phyloP scores from a whole-genome alignment of 2,329 filamentous ascomycete species.

The Corniculantispora saksenae region DNA sequence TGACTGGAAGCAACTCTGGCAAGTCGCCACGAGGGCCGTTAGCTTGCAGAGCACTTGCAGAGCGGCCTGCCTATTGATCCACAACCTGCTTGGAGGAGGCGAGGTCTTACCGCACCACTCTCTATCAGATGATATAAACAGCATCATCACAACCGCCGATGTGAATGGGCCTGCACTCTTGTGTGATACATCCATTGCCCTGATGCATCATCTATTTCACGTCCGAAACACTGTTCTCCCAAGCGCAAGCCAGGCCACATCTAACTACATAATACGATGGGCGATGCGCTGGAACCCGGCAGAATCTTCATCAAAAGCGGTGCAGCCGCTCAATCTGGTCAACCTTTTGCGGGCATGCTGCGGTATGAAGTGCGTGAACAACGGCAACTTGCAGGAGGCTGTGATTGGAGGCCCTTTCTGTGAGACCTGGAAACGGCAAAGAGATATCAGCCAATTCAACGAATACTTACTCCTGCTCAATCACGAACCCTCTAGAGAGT shows the following conservation, averaged over 20 bases:
- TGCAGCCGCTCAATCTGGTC: slow-evolving; percentile 65
- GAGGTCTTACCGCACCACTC: slow-evolving; percentile 67
- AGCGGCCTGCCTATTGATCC: slow-evolving; percentile 73
- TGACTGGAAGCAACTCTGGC: slow-evolving; percentile 75
- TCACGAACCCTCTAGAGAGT: slow-evolving; percentile 46
- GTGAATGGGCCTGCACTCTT: slow-evolving; percentile 77
- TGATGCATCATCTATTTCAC: slow-evolving; percentile 72
- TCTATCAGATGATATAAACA: slow-evolving; percentile 69
- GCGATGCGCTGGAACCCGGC: slow-evolving; percentile 76
- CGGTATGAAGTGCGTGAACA: slow-evolving; percentile 47
- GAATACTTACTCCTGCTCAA: slow-evolving; percentile 59
- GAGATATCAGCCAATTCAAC: slow-evolving; percentile 45
- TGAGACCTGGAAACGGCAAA: slow-evolving; percentile 49
- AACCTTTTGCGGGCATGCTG: slow-evolving; percentile 71
- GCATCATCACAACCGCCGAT: slow-evolving; percentile 74
- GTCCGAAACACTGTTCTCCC: slow-evolving; percentile 68
- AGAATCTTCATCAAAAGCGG: slow-evolving; percentile 41
- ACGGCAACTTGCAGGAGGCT: slow-evolving; percentile 32
- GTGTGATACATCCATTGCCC: slow-evolving; percentile 73
- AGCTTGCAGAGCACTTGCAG: slow-evolving; percentile 72
- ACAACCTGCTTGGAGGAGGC: slow-evolving; percentile 64
- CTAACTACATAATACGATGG: slow-evolving; percentile 78
- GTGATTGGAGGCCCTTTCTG: slow-evolving; percentile 50
- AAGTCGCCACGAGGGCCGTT: slow-evolving; percentile 68
- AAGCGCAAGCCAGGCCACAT: slow-evolving; percentile 65